Conservation (phyloP, 1,139 yeast species). For the Taiozyma sp. region DNA sequence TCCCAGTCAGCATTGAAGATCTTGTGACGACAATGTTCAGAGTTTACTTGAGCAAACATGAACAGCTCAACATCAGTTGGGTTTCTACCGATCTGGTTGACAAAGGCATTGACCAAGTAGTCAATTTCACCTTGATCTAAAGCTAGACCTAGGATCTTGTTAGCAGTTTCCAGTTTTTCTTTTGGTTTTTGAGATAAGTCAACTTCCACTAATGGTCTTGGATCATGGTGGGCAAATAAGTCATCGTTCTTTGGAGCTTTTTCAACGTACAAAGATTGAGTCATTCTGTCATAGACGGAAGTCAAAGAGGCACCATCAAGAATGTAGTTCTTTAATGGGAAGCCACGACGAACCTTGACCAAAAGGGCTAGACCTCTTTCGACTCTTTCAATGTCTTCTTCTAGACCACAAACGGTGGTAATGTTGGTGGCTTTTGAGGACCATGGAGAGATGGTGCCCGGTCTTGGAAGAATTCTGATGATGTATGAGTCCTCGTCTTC, state of each 20-base stretch:
- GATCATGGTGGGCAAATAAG: slow-evolving; percentile 71
- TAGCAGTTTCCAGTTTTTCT: slow-evolving; percentile 66
- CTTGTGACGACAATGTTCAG: slow-evolving; percentile 99
- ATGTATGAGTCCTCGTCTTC: slow-evolving; percentile 51
- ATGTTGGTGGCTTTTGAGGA: slow-evolving; percentile 98
- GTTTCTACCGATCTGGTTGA: slow-evolving; percentile 68
- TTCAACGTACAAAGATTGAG: slow-evolving; percentile 61
- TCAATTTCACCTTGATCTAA: slow-evolving; percentile 90
- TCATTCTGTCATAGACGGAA: slow-evolving; percentile 90
- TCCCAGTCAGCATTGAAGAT: slow-evolving; percentile 99
- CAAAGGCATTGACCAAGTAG: slow-evolving; percentile 78
- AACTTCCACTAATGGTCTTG: slow-evolving; percentile 80
- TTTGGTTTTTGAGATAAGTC: slow-evolving; percentile 53
- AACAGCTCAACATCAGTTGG: slow-evolving; percentile 98
- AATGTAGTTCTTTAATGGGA: slow-evolving; percentile 53
- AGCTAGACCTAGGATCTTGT: slow-evolving; percentile 84
- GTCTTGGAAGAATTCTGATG: slow-evolving; percentile 79
- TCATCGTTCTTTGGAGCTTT: slow-evolving; percentile 60
- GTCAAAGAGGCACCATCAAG: slow-evolving; percentile 48
- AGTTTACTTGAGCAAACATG: slow-evolving; percentile 99
- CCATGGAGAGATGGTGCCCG: slow-evolving; percentile 99
- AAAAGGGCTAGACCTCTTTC: slow-evolving; percentile 85
- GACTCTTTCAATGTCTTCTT: slow-evolving; percentile 64
- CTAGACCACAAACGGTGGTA: slow-evolving; percentile 81
- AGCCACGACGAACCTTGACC: slow-evolving; percentile 62